Percentiles rank a stretch among this genome's conserved stretches.
Conservation (phyloP, 1,284 basidiomycete species). For the Cutaneotrichosporon mucoides region DNA sequence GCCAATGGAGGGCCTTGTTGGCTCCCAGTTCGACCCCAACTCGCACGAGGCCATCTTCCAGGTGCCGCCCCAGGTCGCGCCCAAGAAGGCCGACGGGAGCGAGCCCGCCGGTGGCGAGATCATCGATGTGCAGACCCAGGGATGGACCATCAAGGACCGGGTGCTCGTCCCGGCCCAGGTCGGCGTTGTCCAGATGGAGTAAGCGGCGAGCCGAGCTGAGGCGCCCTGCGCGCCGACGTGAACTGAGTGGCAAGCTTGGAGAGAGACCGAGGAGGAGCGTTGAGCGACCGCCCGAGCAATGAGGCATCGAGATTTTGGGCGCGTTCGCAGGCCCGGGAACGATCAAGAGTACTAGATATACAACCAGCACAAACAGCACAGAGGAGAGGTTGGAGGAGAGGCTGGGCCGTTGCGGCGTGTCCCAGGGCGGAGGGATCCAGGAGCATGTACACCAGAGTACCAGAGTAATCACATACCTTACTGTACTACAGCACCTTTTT, state of each 20-base stretch:
- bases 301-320: too few species aligned
- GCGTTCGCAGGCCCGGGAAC: too few species aligned
- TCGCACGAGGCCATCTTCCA: conserved; percentile 92
- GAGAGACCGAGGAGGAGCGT: neutral
- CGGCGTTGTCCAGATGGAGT: conserved; percentile 67
- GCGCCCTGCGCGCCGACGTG: too few species aligned
- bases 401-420: neutral
- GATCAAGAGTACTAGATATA: too few species aligned
- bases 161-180: conserved; percentile 93
- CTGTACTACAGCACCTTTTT: conserved; percentile 4
- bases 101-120: conserved; percentile 71
- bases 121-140: conserved; percentile 84
- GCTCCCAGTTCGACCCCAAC: conserved; percentile 92
- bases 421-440: neutral
- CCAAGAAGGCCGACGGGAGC: conserved; percentile 57
- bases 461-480: conserved; percentile 3
- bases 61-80: conserved; percentile 63
- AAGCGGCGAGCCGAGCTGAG: conserved; percentile 6
- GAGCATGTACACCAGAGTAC: neutral
- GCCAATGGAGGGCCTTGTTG: conserved; percentile 64
- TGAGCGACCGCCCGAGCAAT: too few species aligned
- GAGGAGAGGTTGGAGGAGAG: neutral
- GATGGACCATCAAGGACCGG: conserved; percentile 88
- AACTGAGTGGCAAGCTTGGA: neutral
- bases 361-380: neutral